Evolutionary conservation across 2,329 filamentous ascomycete genomes (phyloP), one percentile per base, ranked within the genome.

Genomic region (Dichotomopilus funicola): DNA sequence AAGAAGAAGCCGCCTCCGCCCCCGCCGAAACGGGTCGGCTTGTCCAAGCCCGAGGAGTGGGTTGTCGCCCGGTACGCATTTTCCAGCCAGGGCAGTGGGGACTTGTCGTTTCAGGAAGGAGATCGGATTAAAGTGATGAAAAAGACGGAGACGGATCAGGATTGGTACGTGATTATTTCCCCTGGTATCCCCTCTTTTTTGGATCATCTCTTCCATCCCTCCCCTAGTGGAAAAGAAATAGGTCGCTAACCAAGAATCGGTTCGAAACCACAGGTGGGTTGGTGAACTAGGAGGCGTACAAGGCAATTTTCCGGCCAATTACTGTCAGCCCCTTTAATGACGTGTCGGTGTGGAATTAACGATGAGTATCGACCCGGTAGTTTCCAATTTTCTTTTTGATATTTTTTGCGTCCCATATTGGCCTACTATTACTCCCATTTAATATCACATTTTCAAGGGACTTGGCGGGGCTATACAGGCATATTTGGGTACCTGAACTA

Each of bases 241-340:
- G 3, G 13, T 6, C 5, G 40, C 40, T 42, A 42, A 42, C 40
- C 6, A 12, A 27, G 31, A 27, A 36, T 13, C 3, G 13, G 2
- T 42, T 13, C 10, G 6, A 31, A 10, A 6, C n/a, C n/a, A 1
- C 11, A 59, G 57, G 57, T 95, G 89, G 89, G 81, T 89, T 59
- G 89, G 89, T 10, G 88, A 94, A 69, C 61, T 91, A 11, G 75
- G 76, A 42, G 89, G 89, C 0, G 69, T 75, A 33, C 79, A 77
- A 66, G 89, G 89, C 3, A 84, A 76, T 62, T 95, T 95, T 67
- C 89, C 89, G 1, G 89, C 89, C 6, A 95, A 95, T 70, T 95
- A 95, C 71, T 89, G 86, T 66, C 61, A 59, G 53, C 56, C 58
- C 10, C 34, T 56, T 12, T 63, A 12, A 59, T 19, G 12, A 19